Evolutionary conservation across 148 eudicot genomes (phyloP).

Genomic region (Amaranthus palmeri): DNA sequence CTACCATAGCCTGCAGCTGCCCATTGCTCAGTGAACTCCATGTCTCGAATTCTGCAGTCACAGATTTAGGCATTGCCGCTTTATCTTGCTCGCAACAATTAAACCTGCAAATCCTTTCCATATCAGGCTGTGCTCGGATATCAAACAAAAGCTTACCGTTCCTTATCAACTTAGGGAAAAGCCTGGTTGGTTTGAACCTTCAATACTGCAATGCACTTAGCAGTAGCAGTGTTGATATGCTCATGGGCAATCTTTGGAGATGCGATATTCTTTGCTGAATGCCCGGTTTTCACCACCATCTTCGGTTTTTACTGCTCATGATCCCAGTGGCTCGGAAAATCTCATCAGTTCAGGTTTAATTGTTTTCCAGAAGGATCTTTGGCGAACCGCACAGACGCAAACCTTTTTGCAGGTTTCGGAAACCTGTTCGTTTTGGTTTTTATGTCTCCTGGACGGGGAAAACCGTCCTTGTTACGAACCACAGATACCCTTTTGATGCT

Average conservation of each 20-base stretch:
- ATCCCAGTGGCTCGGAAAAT: slow-evolving; percentile 16
- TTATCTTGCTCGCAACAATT: slow-evolving; percentile 41
- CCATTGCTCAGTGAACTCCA: slow-evolving; percentile 61
- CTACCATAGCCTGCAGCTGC: slow-evolving; percentile 46
- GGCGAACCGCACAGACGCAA: slow-evolving; percentile 22
- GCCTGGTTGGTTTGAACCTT: slow-evolving; percentile 67
- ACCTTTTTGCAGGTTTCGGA: slow-evolving; percentile 55
- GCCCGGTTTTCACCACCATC: not conserved
- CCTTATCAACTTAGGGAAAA: slow-evolving; percentile 53
- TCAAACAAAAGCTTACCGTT: slow-evolving; percentile 56
- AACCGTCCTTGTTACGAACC: slow-evolving; percentile 18
- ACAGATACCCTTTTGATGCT: slow-evolving; percentile 21
- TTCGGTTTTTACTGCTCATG: slow-evolving; percentile 25
- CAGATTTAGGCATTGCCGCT: slow-evolving; percentile 57
- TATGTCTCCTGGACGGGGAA: slow-evolving; percentile 18
- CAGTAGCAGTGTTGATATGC: slow-evolving; percentile 41
- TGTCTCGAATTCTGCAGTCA: slow-evolving; percentile 57
- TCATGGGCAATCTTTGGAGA: slow-evolving; percentile 58
- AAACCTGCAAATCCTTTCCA: slow-evolving; percentile 63
- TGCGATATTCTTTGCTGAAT: slow-evolving; percentile 69
- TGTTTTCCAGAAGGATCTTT: slow-evolving; percentile 40
- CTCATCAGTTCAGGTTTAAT: slow-evolving; percentile 28
- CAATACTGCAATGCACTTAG: slow-evolving; percentile 70
- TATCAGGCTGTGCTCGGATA: slow-evolving; percentile 64
- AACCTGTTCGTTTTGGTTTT: slow-evolving; percentile 37